phyloP scores from a whole-genome alignment of 192 early-diverging fungal species.

The Physocladia obscura region DNA sequence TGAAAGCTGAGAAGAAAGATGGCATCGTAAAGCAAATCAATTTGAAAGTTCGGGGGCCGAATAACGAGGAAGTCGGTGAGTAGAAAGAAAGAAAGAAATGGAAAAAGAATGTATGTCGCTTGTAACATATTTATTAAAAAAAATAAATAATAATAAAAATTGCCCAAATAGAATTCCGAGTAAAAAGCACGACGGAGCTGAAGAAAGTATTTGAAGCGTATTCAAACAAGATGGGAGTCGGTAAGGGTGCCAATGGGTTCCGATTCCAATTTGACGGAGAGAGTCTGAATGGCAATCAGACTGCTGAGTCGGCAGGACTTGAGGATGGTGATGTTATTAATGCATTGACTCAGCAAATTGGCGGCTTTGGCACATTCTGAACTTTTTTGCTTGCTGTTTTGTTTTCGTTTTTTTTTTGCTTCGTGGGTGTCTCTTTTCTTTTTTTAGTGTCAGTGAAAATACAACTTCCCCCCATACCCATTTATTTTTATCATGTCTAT shows the following conservation, averaged over 20 bases:
- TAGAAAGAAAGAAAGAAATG: not conserved
- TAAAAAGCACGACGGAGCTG: slow-evolving; percentile 85
- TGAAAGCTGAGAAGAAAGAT: not conserved
- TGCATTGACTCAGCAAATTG: slow-evolving; percentile 88
- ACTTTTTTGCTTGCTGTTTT: too few relatives aligned
- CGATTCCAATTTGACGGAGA: slow-evolving; percentile 91
- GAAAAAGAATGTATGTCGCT: too few relatives aligned
- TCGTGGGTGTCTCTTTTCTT: too few relatives aligned
- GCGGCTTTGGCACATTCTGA: slow-evolving; percentile 60
- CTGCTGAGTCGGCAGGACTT: slow-evolving; percentile 76
- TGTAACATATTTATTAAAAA: too few relatives aligned
- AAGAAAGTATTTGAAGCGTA: slow-evolving; percentile 92
- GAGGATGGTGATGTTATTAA: slow-evolving; percentile 93
- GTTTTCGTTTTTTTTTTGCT: too few relatives aligned
- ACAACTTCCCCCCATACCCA: too few relatives aligned
- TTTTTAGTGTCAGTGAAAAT: too few relatives aligned
- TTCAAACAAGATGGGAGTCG: slow-evolving; percentile 77
- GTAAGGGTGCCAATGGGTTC: slow-evolving; percentile 43
- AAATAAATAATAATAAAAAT: too few relatives aligned
- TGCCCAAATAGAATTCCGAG: slow-evolving; percentile 83
- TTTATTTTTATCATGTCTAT: too few relatives aligned
- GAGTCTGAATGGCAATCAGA: slow-evolving; percentile 73
- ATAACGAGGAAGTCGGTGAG: slow-evolving; percentile 57
- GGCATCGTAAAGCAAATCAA: slow-evolving; percentile 56
- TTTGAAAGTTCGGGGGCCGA: slow-evolving; percentile 76